Conservation (phyloP, 306 rosid species). For the Gastrolobium villosum region DNA sequence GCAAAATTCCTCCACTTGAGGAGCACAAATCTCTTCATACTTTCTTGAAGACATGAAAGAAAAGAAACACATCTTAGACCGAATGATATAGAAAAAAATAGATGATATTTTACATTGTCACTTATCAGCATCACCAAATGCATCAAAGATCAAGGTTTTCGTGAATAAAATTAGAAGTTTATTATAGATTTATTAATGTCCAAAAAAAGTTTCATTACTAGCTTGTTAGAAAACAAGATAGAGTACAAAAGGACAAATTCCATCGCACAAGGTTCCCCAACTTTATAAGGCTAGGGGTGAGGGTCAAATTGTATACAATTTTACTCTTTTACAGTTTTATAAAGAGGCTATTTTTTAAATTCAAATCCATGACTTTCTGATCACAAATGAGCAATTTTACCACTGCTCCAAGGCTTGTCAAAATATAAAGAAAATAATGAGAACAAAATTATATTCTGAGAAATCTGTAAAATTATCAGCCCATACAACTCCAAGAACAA, state of each 20-base stretch:
- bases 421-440: not conserved
- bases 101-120: slow-evolving; percentile 24
- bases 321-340: too few relatives aligned
- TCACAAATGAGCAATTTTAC: too few relatives aligned
- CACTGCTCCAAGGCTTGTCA: not conserved
- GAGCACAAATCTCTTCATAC: slow-evolving; percentile 89
- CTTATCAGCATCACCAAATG: slow-evolving; percentile 21
- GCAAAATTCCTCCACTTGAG: slow-evolving; percentile 88
- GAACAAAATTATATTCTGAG: not conserved
- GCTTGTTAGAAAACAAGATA: not conserved
- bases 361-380: too few relatives aligned
- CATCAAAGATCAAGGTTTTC: slow-evolving; percentile 29
- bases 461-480: slow-evolving; percentile 13
- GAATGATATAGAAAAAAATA: slow-evolving; percentile 8
- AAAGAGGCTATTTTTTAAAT: too few relatives aligned
- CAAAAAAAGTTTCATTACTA: not conserved
- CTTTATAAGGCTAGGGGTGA: too few relatives aligned
- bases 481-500: slow-evolving; percentile 13
- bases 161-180: not conserved
- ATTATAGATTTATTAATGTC: not conserved
- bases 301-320: too few relatives aligned
- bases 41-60: slow-evolving; percentile 63
- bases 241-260: too few relatives aligned
- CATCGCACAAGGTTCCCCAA: too few relatives aligned
- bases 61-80: slow-evolving; percentile 48